Evolutionary conservation across 1,139 yeast species (phyloP), one percentile per base, ranked within the genome.

Genomic region (Kluyveromyces sp.): DNA sequence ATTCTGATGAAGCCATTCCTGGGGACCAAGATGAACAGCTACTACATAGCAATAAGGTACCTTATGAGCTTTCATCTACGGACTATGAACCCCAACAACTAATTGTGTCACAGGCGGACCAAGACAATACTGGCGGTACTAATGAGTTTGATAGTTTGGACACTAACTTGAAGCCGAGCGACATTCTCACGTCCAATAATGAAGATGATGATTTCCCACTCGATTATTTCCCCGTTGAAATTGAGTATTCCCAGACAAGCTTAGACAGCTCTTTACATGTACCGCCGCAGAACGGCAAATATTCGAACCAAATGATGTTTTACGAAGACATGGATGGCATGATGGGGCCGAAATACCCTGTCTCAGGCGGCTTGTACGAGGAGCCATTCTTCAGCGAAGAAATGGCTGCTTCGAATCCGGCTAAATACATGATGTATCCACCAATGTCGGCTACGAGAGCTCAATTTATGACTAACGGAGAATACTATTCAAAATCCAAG

Each of bases 131-230:
- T 9, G 39, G 29, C 9, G 37, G 16, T 11, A n/a, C 37, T 3
- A 41, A 25, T 22, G 41, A 39, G 26, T 33, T 16, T 12, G 39
- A 44, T 26, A 41, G 34, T 9, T 19, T 44, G 31, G 43, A 41
- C 18, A 25, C 42, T 2, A 39, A 26, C 13, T 13, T 44, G n/a
- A 41, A 43, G n/a, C 42, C 44, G 9, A 20, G 38, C 25, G 45
- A 42, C 17, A 31, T 43, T 12, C 28, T 40, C 6, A 33, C 46
- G 3, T 25, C 41, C 12, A 42, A 32, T 9, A 41, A 50, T n/a
- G 64, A 69, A 38, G 81, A 75, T 45, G 83, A 78, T 50, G 87
- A 80, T 54, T 80, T 81, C 61, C 87, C 88, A 2, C 62, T 81
- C 46, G 88, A 81, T 53, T 81, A 79, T 55, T 74, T 81, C 54